phyloP scores from a whole-genome alignment of 345 rosid genomes.

The Camelina sativa region DNA sequence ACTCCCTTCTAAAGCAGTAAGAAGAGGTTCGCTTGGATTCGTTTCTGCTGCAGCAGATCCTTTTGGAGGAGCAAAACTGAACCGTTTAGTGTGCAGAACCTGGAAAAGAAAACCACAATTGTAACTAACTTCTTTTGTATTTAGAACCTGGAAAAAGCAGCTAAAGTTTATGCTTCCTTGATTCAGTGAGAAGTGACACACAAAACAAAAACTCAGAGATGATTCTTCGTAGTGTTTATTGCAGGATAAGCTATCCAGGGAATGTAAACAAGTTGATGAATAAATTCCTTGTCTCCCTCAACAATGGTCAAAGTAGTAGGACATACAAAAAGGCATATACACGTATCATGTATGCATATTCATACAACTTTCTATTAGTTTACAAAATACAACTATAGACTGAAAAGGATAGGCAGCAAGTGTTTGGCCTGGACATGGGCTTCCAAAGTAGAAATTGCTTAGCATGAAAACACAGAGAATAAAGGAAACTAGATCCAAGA shows the following conservation, averaged over 20 bases:
- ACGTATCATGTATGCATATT: too few species aligned
- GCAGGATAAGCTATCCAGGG: neutral
- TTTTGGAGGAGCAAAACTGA: conserved; percentile 80
- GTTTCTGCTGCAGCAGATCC: conserved; percentile 99
- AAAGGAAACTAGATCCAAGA: neutral
- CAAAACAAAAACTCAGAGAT: conserved; percentile 15
- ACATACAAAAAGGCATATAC: too few species aligned
- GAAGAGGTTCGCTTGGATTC: conserved; percentile 93
- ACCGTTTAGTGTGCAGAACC: conserved; percentile 84
- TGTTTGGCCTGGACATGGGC: neutral
- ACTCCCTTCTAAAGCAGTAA: conserved; percentile 82
- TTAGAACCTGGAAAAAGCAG: conserved; percentile 39
- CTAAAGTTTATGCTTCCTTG: neutral
- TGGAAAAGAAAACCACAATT: conserved; percentile 32
- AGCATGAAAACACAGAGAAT: neutral
- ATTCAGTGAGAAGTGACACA: neutral
- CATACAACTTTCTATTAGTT: too few species aligned
- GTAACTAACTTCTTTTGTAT: conserved; percentile 55
- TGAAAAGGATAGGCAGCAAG: too few species aligned
- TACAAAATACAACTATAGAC: too few species aligned
- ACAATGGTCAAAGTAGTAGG: too few species aligned
- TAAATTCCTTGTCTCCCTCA: too few species aligned
- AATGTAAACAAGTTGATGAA: neutral
- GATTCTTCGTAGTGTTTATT: conserved; percentile 1
- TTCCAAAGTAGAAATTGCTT: neutral